A percentile compares a stretch with the other conserved stretches of the same genome.
Conservation (phyloP, 2,329 filamentous ascomycete genomes). For the Penicillium sp. region DNA sequence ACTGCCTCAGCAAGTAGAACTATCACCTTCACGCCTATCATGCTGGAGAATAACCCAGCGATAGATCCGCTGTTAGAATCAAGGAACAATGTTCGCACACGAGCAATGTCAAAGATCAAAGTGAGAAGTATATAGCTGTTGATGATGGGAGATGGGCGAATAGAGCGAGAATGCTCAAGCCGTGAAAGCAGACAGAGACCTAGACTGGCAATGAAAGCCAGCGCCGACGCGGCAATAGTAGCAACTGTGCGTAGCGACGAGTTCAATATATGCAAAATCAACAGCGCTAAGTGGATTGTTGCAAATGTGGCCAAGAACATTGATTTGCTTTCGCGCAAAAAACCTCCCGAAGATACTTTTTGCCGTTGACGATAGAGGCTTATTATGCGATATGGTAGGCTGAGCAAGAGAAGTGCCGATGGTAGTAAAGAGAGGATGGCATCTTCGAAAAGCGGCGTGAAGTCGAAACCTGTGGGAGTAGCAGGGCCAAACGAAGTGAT, state of each 20-base stretch:
- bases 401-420: not conserved
- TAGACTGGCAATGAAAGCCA: not conserved
- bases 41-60: not conserved
- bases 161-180: conserved; percentile 5
- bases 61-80: not conserved
- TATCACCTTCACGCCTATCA: conserved; percentile 40
- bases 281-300: not conserved
- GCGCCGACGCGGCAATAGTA: not conserved
- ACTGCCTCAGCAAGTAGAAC: conserved; percentile 43
- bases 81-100: not conserved
- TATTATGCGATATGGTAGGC: not conserved
- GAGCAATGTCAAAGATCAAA: conserved; percentile 6
- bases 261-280: not conserved
- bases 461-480: not conserved
- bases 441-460: conserved; percentile 4
- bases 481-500: no score
- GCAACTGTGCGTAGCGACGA: not conserved
- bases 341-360: not conserved
- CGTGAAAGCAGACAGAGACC: conserved; percentile 3
- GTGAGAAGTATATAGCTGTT: conserved; percentile 6
- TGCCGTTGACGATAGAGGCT: not conserved
- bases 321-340: not conserved
- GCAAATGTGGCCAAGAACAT: not conserved
- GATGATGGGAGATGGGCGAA: conserved; percentile 6
- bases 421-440: not conserved